Base-by-base conservation (phyloP, 2,329 filamentous ascomycete species). In the Nigrospora sphaerica region DNA sequence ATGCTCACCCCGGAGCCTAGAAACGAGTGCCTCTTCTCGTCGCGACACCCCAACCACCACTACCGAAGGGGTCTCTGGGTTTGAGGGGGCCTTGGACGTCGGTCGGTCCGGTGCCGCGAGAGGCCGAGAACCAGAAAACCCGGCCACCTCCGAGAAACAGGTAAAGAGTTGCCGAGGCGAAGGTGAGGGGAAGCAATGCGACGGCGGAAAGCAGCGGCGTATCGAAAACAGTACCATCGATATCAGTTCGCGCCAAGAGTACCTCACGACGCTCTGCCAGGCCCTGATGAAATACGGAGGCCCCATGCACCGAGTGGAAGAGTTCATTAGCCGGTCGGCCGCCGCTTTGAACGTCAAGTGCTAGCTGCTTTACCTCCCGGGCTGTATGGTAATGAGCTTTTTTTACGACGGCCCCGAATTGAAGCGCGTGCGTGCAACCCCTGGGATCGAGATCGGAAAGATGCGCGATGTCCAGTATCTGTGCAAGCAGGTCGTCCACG, bases 401-500 rank as follows among this genome's bases (percentile, higher is more conserved):
- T 7, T 2, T 6, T 5, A 37, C 11, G 35, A 71, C 38, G 55
- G 62, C 42, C 77, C 80, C n/a, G 81, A 85, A 55, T 79, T 85
- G 49, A 78, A 81, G 52, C 77, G 85, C 28, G 80, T 85, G 6
- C 73, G 80, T 12, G 72, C 73, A 0, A 61, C 62, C 1, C 78
- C 81, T 52, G 78, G 77, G 5, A 71, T 83, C 35, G 77, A 83
- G 56, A 68, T 84, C 1, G 79, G 78, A 28, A 81, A 80, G 58
- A 69, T 84, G 17, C 72, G 78, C 49, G 80, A 83, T 46, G 71
- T 77, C 2, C 79, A 83, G 49, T 70, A 75, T 46, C 71, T 82
- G 44, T 83, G 83, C 66, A 83, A 83, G 55, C 76, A 82, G 48
- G 78, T 82, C n/a, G 75, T 83, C 35, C 78, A 83, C 57, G 78